Percentiles rank a stretch among this genome's conserved stretches.
Conservation (phyloP, 169 alveolate genomes). For the Cryptosporidium viatorum region DNA sequence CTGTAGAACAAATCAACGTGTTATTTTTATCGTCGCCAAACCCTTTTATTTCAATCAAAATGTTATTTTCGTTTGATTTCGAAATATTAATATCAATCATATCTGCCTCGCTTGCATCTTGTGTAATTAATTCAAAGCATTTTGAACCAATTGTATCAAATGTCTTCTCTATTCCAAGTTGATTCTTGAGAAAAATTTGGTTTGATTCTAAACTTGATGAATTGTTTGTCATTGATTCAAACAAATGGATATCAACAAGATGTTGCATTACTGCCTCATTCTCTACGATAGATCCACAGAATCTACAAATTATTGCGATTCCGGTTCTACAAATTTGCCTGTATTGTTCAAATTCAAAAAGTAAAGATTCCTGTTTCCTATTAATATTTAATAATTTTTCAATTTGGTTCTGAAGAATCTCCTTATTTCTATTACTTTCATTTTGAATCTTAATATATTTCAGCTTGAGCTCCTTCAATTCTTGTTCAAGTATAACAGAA, state of each 20-base stretch:
- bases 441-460: conserved; percentile 4
- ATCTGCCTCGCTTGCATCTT: conserved; percentile 47
- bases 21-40: background rate
- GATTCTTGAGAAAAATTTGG: conserved; percentile 6
- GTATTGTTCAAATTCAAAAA: conserved; percentile 61
- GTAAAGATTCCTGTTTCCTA: conserved; percentile 31
- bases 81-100: background rate
- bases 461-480: conserved; percentile 15
- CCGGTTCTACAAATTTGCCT: conserved; percentile 68
- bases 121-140: conserved; percentile 43
- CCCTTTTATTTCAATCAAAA: background rate
- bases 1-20: background rate
- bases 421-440: conserved; percentile 54
- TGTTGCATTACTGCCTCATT: conserved; percentile 57
- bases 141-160: conserved; percentile 24
- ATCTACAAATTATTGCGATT: conserved; percentile 60
- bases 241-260: conserved; percentile 26
- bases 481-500: conserved; percentile 55
- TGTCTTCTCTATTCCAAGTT: conserved; percentile 7
- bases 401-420: conserved; percentile 50
- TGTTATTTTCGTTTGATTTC: background rate
- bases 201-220: conserved; percentile 26
- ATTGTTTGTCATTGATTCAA: background rate
- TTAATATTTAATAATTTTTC: background rate
- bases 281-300: conserved; percentile 48